Evolutionary conservation across 345 rosid genomes (phyloP), one percentile per base, ranked within the genome.

Genomic region (Gossypium sturtianum): DNA sequence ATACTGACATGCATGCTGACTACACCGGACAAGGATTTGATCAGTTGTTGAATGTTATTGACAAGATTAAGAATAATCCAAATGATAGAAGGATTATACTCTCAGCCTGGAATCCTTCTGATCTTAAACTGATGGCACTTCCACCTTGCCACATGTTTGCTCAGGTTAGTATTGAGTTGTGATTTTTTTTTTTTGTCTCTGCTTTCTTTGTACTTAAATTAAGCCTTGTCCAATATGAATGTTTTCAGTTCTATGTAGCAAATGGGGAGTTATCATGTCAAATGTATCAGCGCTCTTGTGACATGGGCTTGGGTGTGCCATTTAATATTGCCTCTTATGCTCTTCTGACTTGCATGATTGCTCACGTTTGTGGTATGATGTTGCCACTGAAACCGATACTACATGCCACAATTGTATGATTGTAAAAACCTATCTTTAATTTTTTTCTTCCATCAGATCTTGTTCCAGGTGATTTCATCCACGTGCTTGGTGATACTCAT

Each of bases 121-220:
- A 91, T 80, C 89, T 93, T 66, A 88, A 93, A 80, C 67, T 85
- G 80, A 91, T 96, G 98, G 98, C 98, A 25, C 97, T 96, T 77
- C 99, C 97, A 74, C 99, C 99, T 47, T 93, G 99, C 84, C 97
- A 96, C 85, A 91, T 96, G 98, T 96, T 93, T 88, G 92, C 95
- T 49, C 99, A 94, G 89, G 98, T 90, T 74, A 72, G 76, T 71
- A 44, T 45, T 45, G 34, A 12, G 44, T 48, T 19, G 29, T 73
- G 66, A 29, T 22, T n/a, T 73, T n/a, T 23, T 23, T 22, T n/a
- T 73, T n/a, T 16, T 48, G 2, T n/a, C 47, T 51, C 12, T 4
- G 48, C n/a, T 69, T 17, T 56, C 19, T 47, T 65, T 7, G 58
- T 54, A 13, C 38, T 51, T 66, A 45, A 11, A 70, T 8, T 12